Percentiles rank a stretch among this genome's conserved stretches.
These are phyloP conservation scores for Alternaria conjuncta DNA, from an alignment of 2,329 filamentous ascomycete genomes.

Conservation along the genomic window DNA sequence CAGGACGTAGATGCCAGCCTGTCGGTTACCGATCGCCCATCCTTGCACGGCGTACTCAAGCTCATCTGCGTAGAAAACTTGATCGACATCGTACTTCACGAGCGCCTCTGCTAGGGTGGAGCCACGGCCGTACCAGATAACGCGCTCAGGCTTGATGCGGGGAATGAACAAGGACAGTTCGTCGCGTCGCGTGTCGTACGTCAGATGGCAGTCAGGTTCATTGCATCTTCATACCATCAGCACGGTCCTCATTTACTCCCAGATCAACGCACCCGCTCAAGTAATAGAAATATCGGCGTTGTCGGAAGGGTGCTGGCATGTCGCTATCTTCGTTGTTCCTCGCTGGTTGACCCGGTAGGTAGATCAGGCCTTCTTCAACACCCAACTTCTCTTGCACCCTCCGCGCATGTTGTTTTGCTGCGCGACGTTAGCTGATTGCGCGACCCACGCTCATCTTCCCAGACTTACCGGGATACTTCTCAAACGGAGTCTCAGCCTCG, in stretches of 20 bases:
- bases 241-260: not conserved
- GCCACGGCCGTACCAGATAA: constrained; percentile 69
- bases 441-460: not conserved
- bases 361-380: constrained; percentile 57
- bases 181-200: constrained; percentile 66
- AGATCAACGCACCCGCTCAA: constrained; percentile 55
- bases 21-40: constrained; percentile 36
- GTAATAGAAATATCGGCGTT: constrained; percentile 69
- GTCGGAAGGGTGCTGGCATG: constrained; percentile 62
- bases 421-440: constrained; percentile 4
- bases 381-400: constrained; percentile 47
- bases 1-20: constrained; percentile 45
- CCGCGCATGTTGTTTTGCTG: constrained; percentile 51
- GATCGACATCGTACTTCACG: constrained; percentile 70
- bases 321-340: constrained; percentile 65
- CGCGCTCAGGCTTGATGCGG: constrained; percentile 65
- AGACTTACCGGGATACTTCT: constrained; percentile 49
- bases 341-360: constrained; percentile 60
- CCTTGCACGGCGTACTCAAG: constrained; percentile 37
- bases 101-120: constrained; percentile 68
- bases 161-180: constrained; percentile 76
- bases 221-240: constrained; percentile 45
- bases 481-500: constrained; percentile 38
- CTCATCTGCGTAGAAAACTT: constrained; percentile 63
- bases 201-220: constrained; percentile 62